Conservation (phyloP, 176 grass and related monocot species). For the Eleusine indica region DNA sequence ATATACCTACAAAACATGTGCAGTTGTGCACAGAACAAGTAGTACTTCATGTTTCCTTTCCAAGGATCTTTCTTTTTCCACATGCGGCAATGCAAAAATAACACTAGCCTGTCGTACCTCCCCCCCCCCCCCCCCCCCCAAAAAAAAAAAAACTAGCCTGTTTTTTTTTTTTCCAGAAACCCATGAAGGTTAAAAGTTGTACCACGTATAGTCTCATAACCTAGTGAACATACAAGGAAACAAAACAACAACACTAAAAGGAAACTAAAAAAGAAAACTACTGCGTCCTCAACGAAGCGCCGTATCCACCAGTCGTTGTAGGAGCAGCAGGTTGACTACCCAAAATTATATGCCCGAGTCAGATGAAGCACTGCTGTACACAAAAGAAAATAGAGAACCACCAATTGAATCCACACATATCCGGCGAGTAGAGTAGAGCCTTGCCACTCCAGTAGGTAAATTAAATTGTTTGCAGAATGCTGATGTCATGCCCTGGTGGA, state of each 20-base stretch:
- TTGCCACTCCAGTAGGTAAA: constrained; percentile 10
- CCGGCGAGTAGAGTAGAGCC: background rate
- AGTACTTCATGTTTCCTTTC: background rate
- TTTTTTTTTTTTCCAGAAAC: background rate
- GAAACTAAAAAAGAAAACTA: constrained; percentile 10
- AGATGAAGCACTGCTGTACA: constrained; percentile 48
- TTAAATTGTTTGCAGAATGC: constrained; percentile 22
- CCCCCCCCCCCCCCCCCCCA: too few species aligned
- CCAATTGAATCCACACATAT: constrained; percentile 14
- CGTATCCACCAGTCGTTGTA: constrained; percentile 27
- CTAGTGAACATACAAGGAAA: constrained; percentile 25
- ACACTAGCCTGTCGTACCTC: too few species aligned
- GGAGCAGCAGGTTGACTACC: background rate
- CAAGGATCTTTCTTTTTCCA: background rate
- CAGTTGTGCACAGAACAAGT: background rate
- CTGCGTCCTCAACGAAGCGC: background rate
- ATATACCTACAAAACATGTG: background rate
- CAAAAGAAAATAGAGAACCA: constrained; percentile 26
- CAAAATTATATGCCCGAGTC: constrained; percentile 27
- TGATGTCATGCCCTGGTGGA: constrained; percentile 61
- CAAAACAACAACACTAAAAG: background rate
- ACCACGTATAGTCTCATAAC: background rate
- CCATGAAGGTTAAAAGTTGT: constrained; percentile 1
- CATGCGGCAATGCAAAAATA: background rate
- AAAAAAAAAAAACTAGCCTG: background rate